phyloP scores from a whole-genome alignment of 495 filamentous ascomycete species.

The Podospora pseudoanserina region DNA sequence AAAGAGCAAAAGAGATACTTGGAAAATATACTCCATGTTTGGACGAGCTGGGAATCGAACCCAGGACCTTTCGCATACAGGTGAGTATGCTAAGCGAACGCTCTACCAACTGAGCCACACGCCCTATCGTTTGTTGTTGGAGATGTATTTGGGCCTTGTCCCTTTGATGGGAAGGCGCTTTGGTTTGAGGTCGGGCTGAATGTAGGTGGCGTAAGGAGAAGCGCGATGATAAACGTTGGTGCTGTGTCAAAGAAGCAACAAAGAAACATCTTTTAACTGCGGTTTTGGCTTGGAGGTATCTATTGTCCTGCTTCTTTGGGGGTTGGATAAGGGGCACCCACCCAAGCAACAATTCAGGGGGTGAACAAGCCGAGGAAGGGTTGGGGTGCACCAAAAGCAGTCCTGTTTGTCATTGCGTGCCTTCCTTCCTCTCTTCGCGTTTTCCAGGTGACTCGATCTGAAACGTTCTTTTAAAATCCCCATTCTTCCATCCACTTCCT shows the following conservation, averaged over 20 bases:
- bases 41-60: slow-evolving; percentile 27
- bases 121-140: slow-evolving; percentile 7
- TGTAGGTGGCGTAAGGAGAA: no score
- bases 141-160: background rate
- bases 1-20: background rate
- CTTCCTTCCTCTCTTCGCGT: background rate
- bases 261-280: background rate
- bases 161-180: background rate
- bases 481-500: slow-evolving; percentile 6
- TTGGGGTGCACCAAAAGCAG: background rate
- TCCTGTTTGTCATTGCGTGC: background rate
- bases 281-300: background rate
- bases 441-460: no score
- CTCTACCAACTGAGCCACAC: slow-evolving; percentile 28
- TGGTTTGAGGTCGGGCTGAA: background rate
- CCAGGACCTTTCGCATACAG: slow-evolving; percentile 24
- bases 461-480: background rate
- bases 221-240: no score
- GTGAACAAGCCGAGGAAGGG: background rate
- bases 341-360: background rate
- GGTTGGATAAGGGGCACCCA: background rate
- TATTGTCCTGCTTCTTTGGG: background rate
- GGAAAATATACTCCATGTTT: background rate
- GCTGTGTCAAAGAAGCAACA: background rate
- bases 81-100: slow-evolving; percentile 22